Percentiles rank a stretch among this genome's conserved stretches.
phyloP scores from a whole-genome alignment of 1,284 basidiomycete species.

The Malassezia arunalokei region DNA sequence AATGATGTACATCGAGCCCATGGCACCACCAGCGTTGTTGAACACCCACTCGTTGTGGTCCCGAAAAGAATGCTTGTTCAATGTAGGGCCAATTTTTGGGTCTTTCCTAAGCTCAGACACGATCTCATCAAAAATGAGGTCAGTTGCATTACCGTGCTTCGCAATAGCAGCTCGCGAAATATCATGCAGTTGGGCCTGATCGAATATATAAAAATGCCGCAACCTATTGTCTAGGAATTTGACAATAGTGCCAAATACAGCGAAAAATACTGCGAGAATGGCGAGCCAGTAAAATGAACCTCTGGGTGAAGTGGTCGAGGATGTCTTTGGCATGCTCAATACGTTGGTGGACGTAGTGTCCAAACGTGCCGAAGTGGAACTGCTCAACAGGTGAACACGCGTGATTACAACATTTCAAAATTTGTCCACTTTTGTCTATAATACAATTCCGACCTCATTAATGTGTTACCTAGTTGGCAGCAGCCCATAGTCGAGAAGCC shows the following conservation, averaged over 20 bases:
- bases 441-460: neutral
- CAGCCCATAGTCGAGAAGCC: slow-evolving; percentile 29
- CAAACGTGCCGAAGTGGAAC: neutral
- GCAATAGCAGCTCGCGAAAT: slow-evolving; percentile 27
- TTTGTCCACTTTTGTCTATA: neutral
- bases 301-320: neutral
- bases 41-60: slow-evolving; percentile 73
- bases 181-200: slow-evolving; percentile 26
- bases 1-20: slow-evolving; percentile 93
- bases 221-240: slow-evolving; percentile 1
- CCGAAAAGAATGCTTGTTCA: slow-evolving; percentile 32
- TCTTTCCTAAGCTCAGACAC: slow-evolving; percentile 25
- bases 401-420: neutral
- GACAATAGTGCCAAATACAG: neutral
- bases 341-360: neutral
- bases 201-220: slow-evolving; percentile 39
- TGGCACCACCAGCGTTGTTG: slow-evolving; percentile 95
- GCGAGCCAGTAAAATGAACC: neutral
- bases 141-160: slow-evolving; percentile 28
- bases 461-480: slow-evolving; percentile 16
- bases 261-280: slow-evolving; percentile 8
- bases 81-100: slow-evolving; percentile 26
- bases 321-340: neutral
- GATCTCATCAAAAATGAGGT: slow-evolving; percentile 39
- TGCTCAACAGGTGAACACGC: neutral